phyloP scores from a whole-genome alignment of 805 yeast genomes.

The Zygotorulaspora florentina region DNA sequence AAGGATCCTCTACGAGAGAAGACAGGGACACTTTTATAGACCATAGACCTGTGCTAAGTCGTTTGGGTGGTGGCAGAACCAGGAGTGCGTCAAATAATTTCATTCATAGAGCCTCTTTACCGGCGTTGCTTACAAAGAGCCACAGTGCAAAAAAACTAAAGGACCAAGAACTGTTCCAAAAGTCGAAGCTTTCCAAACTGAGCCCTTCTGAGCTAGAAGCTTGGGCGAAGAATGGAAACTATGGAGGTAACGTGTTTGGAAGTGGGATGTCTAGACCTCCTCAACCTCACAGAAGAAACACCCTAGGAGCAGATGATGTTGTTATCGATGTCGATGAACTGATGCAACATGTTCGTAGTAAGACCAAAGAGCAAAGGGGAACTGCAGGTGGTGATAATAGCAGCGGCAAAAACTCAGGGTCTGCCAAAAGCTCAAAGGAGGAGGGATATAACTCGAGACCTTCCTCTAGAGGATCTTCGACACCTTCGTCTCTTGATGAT shows the following conservation, averaged over 20 bases:
- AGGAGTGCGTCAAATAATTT: conserved; percentile 7
- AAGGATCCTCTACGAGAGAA: conserved; percentile 13
- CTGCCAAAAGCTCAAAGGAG: conserved; percentile 17
- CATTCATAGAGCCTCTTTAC: conserved; percentile 11
- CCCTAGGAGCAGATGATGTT: conserved; percentile 26
- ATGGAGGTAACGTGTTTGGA: conserved; percentile 8
- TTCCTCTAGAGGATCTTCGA: conserved; percentile 40
- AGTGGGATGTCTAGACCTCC: conserved; percentile 8
- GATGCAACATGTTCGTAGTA: conserved; percentile 29
- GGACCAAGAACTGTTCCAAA: conserved; percentile 7
- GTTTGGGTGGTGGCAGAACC: conserved; percentile 10
- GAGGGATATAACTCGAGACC: conserved; percentile 41
- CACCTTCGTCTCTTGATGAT: conserved; percentile 77
- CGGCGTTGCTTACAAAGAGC: conserved; percentile 6
- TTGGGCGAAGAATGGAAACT: conserved; percentile 11
- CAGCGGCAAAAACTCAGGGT: conserved; percentile 6
- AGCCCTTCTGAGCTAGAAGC: conserved; percentile 18
- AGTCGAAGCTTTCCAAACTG: conserved; percentile 5
- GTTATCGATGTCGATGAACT: conserved; percentile 35
- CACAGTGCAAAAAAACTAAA: conserved; percentile 6
- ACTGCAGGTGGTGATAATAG: conserved; percentile 2
- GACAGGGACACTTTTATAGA: conserved; percentile 24
- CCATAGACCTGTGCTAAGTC: conserved; percentile 24
- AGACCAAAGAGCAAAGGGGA: conserved; percentile 4
- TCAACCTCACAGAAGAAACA: conserved; percentile 14